Evolutionary conservation across 2,329 filamentous ascomycete genomes (phyloP).

Genomic region (Xylaria sp.): DNA sequence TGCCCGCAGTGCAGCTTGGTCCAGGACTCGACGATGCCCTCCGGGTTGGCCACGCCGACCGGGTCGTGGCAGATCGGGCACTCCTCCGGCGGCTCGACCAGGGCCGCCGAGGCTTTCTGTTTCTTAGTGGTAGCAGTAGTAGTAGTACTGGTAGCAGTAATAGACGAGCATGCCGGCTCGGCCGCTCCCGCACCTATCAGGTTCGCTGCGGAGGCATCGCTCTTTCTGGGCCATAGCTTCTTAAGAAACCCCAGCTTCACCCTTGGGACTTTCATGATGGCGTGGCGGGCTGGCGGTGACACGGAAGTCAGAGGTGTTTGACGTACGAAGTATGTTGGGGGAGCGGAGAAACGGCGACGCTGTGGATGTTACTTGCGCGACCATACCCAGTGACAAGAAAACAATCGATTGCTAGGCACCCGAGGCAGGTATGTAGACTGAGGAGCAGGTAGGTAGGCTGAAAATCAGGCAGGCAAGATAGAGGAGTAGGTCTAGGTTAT

Average conservation of each 20-base stretch:
- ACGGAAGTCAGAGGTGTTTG: neutral
- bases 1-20: slow-evolving; percentile 47
- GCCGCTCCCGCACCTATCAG: slow-evolving; percentile 2
- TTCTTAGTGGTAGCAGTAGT: slow-evolving; percentile 20
- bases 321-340: neutral
- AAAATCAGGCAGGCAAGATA: no score
- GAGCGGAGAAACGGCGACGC: neutral
- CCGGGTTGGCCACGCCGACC: slow-evolving; percentile 41
- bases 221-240: slow-evolving; percentile 26
- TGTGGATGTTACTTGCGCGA: neutral
- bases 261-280: slow-evolving; percentile 25
- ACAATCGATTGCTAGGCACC: neutral
- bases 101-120: slow-evolving; percentile 14
- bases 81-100: slow-evolving; percentile 31
- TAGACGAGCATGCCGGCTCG: no score
- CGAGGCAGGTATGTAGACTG: slow-evolving; percentile 5
- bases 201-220: neutral
- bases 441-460: neutral
- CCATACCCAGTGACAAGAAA: neutral
- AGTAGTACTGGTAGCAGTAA: no score
- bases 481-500: no score
- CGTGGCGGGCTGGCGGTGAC: slow-evolving; percentile 3
- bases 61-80: slow-evolving; percentile 50
- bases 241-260: slow-evolving; percentile 32
- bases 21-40: slow-evolving; percentile 45